phyloP scores from a whole-genome alignment of 169 alveolate genomes.

The Plasmodium relictum region DNA sequence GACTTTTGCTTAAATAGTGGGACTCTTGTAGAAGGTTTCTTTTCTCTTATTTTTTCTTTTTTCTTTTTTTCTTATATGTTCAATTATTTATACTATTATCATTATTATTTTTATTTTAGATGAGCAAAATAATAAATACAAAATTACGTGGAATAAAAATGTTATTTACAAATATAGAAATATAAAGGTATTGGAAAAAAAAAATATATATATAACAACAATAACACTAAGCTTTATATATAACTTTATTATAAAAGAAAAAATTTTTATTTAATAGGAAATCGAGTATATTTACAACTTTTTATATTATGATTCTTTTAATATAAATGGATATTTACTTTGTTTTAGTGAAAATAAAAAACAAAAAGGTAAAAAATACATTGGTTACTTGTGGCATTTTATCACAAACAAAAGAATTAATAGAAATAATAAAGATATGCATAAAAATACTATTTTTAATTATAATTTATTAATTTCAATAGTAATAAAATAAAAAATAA shows the following conservation, averaged over 20 bases:
- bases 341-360: slow-evolving; percentile 42
- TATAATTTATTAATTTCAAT: background rate
- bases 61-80: no score
- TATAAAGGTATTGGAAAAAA: slow-evolving; percentile 33
- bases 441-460: background rate
- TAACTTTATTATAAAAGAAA: background rate
- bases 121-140: slow-evolving; percentile 19
- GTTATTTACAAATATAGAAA: slow-evolving; percentile 56
- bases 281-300: slow-evolving; percentile 66
- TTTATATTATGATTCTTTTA: slow-evolving; percentile 37
- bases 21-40: slow-evolving; percentile 40
- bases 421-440: background rate
- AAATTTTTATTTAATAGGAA: slow-evolving; percentile 19
- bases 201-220: no score
- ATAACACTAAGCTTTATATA: background rate
- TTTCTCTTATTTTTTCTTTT: background rate
- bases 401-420: background rate
- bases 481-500: background rate
- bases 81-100: background rate
- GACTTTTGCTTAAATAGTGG: slow-evolving; percentile 42
- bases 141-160: slow-evolving; percentile 36
- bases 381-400: background rate
- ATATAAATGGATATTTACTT: slow-evolving; percentile 48
- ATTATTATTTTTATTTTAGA: slow-evolving; percentile 1
- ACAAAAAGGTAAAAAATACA: slow-evolving; percentile 29